phyloP scores from a whole-genome alignment of 2,329 filamentous ascomycete species.

The Colletotrichum sp. region DNA sequence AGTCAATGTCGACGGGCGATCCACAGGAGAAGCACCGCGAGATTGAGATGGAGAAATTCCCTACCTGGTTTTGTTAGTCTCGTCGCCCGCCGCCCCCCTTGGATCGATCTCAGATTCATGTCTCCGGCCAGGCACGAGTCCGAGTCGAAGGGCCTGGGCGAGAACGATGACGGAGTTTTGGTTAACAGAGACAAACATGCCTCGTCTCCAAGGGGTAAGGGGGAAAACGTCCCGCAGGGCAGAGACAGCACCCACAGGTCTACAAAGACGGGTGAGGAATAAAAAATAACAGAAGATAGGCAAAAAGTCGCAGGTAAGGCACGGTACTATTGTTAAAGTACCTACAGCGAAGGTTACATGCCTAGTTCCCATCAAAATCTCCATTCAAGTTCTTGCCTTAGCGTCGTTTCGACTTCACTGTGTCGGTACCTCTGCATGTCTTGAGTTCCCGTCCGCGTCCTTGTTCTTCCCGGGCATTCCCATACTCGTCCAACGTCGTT shows the following conservation, averaged over 20 bases:
- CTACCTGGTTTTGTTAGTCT: not conserved
- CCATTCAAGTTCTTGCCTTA: slow-evolving; percentile 3
- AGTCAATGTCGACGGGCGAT: not conserved
- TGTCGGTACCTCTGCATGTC: slow-evolving; percentile 7
- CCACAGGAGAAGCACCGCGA: not conserved
- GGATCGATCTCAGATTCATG: not conserved
- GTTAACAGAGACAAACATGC: not conserved
- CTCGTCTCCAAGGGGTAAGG: not conserved
- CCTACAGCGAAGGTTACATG: not conserved
- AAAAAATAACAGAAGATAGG: not conserved
- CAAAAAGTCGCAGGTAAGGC: not conserved
- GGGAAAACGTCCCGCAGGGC: not conserved
- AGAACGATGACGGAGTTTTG: not conserved
- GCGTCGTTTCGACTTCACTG: slow-evolving; percentile 13
- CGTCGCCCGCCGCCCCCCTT: not conserved
- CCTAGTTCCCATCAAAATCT: slow-evolving; percentile 3
- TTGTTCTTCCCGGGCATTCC: slow-evolving; percentile 2
- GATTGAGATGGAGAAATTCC: not conserved
- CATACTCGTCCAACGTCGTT: not conserved
- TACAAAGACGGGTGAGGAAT: not conserved
- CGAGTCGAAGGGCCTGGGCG: not conserved
- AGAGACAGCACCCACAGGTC: not conserved
- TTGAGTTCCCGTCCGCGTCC: slow-evolving; percentile 1
- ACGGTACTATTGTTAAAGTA: not conserved
- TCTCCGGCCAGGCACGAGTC: not conserved